A percentile compares a stretch with the other conserved stretches of the same genome.
phyloP scores from a whole-genome alignment of 148 eudicot genomes.

The Rhododendron ovatum region DNA sequence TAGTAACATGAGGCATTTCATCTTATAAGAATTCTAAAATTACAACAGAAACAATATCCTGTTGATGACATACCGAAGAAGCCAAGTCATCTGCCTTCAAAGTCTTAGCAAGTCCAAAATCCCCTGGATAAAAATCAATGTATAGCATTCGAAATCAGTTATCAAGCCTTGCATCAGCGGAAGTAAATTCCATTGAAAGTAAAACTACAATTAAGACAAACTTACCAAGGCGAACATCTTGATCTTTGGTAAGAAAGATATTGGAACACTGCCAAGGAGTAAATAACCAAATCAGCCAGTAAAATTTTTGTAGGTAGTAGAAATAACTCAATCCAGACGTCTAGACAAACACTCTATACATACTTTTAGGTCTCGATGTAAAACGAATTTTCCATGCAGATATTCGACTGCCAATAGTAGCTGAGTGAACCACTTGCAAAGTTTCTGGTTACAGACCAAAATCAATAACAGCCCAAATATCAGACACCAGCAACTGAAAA shows the following conservation, averaged over 20 bases:
- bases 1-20: constrained; percentile 8
- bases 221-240: constrained; percentile 90
- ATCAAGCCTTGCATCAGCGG: background rate
- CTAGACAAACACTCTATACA: constrained; percentile 10
- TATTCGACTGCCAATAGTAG: constrained; percentile 90
- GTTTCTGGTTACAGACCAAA: constrained; percentile 41
- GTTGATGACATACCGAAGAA: constrained; percentile 66
- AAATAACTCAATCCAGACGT: constrained; percentile 6
- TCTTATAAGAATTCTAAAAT: background rate
- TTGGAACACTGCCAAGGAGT: constrained; percentile 80
- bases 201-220: constrained; percentile 2
- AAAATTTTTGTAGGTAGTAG: background rate
- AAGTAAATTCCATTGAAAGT: background rate
- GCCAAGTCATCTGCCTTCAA: constrained; percentile 97
- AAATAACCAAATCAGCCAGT: constrained; percentile 18
- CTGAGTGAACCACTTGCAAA: constrained; percentile 91
- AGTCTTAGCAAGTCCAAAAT: constrained; percentile 98
- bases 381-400: constrained; percentile 86
- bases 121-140: constrained; percentile 48
- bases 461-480: background rate
- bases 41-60: background rate
- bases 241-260: constrained; percentile 93
- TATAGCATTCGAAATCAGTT: background rate
- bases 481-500: background rate
- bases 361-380: constrained; percentile 96